A percentile compares a stretch with the other conserved stretches of the same genome.
Conservation (phyloP, 208 protist species). For the Trypanosoma avium region DNA sequence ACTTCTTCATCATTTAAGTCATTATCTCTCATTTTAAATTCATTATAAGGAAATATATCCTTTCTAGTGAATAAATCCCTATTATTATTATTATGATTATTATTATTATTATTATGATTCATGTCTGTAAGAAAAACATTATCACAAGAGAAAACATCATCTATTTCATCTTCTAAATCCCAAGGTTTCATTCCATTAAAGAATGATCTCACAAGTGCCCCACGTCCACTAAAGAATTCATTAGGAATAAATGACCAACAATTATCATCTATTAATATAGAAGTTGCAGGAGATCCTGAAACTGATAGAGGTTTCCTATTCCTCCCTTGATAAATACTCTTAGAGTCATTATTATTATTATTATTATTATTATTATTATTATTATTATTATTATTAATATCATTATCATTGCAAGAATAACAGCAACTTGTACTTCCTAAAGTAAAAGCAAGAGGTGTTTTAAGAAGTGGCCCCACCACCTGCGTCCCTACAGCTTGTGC, state of each 20-base stretch:
- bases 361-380: too few relatives aligned
- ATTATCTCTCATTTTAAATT: background rate
- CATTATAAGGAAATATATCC: background rate
- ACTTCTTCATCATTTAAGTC: background rate
- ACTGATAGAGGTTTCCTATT: conserved; percentile 43
- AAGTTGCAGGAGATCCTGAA: conserved; percentile 30
- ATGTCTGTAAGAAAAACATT: background rate
- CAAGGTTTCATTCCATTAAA: conserved; percentile 11
- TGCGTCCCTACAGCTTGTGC: conserved; percentile 31
- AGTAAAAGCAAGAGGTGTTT: conserved; percentile 2
- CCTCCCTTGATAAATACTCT: too few relatives aligned
- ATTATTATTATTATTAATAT: too few relatives aligned
- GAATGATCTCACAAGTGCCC: conserved; percentile 43
- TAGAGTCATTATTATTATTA: too few relatives aligned
- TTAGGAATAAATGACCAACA: conserved; percentile 34
- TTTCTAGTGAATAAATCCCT: too few relatives aligned
- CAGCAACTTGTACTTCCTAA: conserved; percentile 4
- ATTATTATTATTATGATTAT: background rate
- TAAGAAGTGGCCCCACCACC: conserved; percentile 6
- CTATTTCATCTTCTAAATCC: conserved; percentile 22
- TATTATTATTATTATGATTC: background rate
- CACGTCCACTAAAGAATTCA: conserved; percentile 44
- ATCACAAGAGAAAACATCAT: conserved; percentile 18
- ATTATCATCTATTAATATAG: conserved; percentile 60
- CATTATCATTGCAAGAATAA: too few relatives aligned